Evolutionary conservation across 306 rosid species (phyloP).

Genomic region (Cucumis melo): DNA sequence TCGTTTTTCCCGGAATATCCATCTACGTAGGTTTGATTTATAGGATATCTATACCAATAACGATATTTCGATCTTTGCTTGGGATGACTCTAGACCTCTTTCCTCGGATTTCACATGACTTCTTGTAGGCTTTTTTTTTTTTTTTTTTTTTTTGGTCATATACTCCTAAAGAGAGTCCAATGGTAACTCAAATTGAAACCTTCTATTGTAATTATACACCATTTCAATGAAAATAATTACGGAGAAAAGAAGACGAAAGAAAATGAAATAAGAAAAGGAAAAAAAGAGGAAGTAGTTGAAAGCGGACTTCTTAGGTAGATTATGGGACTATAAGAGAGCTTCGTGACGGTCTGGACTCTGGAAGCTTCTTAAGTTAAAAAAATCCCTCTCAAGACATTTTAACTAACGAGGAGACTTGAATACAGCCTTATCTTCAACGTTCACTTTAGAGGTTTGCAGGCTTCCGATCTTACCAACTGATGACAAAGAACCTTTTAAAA

Average conservation of each 20-base stretch:
- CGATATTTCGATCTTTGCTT: too few species aligned
- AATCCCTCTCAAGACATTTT: not conserved
- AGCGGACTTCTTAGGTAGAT: not conserved
- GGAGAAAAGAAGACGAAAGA: not conserved
- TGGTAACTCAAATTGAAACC: not conserved
- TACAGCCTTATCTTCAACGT: not conserved
- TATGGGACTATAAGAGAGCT: not conserved
- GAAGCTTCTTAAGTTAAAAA: not conserved
- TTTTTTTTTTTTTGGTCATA: too few species aligned
- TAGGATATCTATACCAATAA: too few species aligned
- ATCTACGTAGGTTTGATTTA: too few species aligned
- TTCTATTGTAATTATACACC: not conserved
- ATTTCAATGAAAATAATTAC: not conserved
- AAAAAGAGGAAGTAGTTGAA: not conserved
- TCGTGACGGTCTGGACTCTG: not conserved
- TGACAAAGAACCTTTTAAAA: not conserved
- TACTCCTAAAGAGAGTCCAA: not conserved
- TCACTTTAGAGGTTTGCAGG: not conserved
- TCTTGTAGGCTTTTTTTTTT: not conserved
- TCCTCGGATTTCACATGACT: not conserved
- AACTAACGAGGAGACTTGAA: not conserved
- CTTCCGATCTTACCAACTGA: not conserved
- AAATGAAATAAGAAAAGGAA: not conserved
- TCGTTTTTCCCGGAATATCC: too few species aligned
- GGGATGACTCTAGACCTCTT: not conserved